Percentiles rank a stretch among this genome's conserved stretches.
Evolutionary conservation across 2,329 filamentous ascomycete genomes (phyloP).

Genomic region (Tolypocladium paradoxum): DNA sequence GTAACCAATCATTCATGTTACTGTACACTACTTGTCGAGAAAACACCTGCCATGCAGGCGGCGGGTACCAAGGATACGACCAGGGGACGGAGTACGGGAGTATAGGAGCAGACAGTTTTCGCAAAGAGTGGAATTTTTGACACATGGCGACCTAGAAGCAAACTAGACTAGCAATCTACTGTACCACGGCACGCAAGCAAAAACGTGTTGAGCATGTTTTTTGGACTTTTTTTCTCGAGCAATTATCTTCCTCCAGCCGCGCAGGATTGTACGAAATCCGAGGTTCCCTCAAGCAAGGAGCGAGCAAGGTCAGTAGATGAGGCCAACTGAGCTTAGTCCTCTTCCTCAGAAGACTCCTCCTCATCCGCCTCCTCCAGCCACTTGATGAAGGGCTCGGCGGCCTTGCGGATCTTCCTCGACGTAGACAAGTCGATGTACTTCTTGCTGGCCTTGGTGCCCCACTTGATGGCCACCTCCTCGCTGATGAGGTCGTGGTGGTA

Average conservation of each 20-base stretch:
- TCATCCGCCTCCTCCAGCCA: slow-evolving; percentile 87
- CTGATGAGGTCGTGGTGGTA: slow-evolving; percentile 84
- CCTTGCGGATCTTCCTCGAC: slow-evolving; percentile 92
- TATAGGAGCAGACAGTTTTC: neutral
- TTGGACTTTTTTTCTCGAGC: neutral
- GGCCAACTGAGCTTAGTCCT: slow-evolving; percentile 18
- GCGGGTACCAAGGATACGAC: neutral
- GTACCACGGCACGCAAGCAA: slow-evolving; percentile 3
- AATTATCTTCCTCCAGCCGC: neutral
- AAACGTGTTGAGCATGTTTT: neutral
- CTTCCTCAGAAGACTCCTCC: slow-evolving; percentile 54
- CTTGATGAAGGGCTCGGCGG: slow-evolving; percentile 83
- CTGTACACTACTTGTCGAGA: neutral
- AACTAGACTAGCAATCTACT: slow-evolving; percentile 7
- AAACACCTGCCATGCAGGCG: neutral
- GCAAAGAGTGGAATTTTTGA: slow-evolving; percentile 8
- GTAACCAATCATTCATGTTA: neutral
- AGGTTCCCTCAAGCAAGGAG: neutral
- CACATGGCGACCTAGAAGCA: slow-evolving; percentile 9
- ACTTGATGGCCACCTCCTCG: slow-evolving; percentile 81
- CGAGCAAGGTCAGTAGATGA: neutral
- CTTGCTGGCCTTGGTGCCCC: slow-evolving; percentile 94
- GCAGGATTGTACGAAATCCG: neutral
- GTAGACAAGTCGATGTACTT: slow-evolving; percentile 87
- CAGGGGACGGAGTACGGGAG: neutral